Evolutionary conservation across 1,139 yeast species (phyloP), one percentile per base, ranked within the genome.

Genomic region (Candida pseudocylindracea): DNA sequence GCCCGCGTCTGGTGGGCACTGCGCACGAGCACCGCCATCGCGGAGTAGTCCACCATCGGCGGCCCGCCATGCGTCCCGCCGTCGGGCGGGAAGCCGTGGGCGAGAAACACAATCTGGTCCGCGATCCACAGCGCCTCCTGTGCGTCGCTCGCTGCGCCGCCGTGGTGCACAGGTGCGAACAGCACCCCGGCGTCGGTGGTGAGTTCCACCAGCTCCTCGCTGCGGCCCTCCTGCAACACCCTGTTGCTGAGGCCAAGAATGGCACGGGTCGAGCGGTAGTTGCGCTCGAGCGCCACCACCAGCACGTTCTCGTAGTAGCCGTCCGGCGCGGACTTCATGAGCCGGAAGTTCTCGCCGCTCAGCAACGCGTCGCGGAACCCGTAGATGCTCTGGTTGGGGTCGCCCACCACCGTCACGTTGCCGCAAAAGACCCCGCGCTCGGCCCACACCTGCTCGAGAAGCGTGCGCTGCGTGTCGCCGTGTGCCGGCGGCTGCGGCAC

Each of bases 351-450:
- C 11, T 57, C 55, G 20, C 20, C 20, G 10, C 10, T 25, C 0
- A 74, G 60, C 30, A 71, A 70, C 0, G 96, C 95, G 42, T 78
- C 72, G 38, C 98, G 58, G 41, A 85, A 85, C 1, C 74, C 81
- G 47, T 88, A 88, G 26, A 88, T 88, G 45, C 93, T 74, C 49
- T 88, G 96, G 50, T 88, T 95, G 0, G 95, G 93, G 44, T 88
- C 98, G 1, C 98, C 98, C 1, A 88, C 96, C 2, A 83, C 70
- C 0, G 95, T 79, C 8, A 85, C 59, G 38, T 73, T 73, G 33
- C 55, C 38, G 8, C 10, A 10, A 27, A 11, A n/a, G 12, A 2
- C 3, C 12, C 10, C 7, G 4, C 27, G n/a, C 4, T 8, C 27
- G 27, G 20, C 20, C 20, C 20, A 15, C 20, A 15, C 20, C 20